phyloP scores from a whole-genome alignment of 2,329 filamentous ascomycete genomes.

The Mycosphaerella sp. region DNA sequence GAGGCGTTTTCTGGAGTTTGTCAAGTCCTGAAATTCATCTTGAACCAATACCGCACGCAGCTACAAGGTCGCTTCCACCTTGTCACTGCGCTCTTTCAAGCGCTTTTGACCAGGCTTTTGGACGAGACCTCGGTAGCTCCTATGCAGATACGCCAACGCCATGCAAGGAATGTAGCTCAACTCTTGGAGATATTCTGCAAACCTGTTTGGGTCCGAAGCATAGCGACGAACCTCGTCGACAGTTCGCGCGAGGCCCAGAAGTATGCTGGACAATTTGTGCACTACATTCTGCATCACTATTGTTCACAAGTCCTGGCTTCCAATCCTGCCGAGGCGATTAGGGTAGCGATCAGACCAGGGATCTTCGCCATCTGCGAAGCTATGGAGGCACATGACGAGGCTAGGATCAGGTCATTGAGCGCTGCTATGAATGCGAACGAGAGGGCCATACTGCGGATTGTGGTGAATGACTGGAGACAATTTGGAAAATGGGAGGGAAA shows the following conservation, averaged over 20 bases:
- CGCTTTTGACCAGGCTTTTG: constrained; percentile 53
- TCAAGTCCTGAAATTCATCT: constrained; percentile 46
- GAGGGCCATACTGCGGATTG: constrained; percentile 47
- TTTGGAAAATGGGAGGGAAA: constrained; percentile 33
- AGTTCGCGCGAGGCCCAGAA: constrained; percentile 54
- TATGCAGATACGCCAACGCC: constrained; percentile 31
- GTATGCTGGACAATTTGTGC: constrained; percentile 52
- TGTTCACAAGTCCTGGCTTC: constrained; percentile 48
- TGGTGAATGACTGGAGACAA: constrained; percentile 48
- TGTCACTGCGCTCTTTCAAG: constrained; percentile 50
- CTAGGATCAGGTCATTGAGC: constrained; percentile 48
- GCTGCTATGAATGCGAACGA: constrained; percentile 47
- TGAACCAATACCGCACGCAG: constrained; percentile 53
- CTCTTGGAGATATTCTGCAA: constrained; percentile 57
- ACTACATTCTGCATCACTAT: constrained; percentile 54
- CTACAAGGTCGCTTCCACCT: constrained; percentile 57
- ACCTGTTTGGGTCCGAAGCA: constrained; percentile 47
- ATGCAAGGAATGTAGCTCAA: constrained; percentile 48
- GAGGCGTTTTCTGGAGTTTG: constrained; percentile 51
- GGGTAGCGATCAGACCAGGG: constrained; percentile 48
- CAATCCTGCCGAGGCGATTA: constrained; percentile 47
- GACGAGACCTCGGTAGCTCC: constrained; percentile 25
- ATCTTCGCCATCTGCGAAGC: constrained; percentile 50
- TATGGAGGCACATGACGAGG: constrained; percentile 40
- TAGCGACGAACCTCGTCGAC: constrained; percentile 46